phyloP scores from a whole-genome alignment of 495 filamentous ascomycete species.

The Penicillium daleae region DNA sequence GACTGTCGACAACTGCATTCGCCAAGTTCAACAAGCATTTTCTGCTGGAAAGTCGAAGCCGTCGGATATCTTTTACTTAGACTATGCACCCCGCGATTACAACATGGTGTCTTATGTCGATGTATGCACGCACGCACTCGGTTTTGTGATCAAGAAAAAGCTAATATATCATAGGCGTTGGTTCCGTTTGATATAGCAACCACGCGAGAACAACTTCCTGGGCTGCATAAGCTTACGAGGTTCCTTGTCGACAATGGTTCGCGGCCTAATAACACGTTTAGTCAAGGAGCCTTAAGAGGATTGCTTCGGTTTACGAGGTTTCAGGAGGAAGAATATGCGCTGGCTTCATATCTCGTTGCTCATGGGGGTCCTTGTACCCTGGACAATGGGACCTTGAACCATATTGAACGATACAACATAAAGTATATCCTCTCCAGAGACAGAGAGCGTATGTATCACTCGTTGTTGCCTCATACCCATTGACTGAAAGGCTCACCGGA shows the following conservation, averaged over 20 bases:
- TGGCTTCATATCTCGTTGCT: conserved; percentile 8
- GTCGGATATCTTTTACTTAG: conserved; percentile 2
- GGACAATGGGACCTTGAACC: not conserved
- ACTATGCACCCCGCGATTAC: not conserved
- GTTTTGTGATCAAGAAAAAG: not conserved
- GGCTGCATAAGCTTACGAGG: not conserved
- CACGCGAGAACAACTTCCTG: not conserved
- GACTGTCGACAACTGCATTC: not conserved
- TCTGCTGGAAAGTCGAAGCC: not conserved
- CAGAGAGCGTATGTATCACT: not conserved
- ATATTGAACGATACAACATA: conserved; percentile 1
- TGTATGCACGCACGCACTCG: not conserved
- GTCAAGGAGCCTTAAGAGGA: not conserved
- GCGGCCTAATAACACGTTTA: not conserved
- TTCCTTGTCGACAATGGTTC: not conserved
- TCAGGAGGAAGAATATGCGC: not conserved
- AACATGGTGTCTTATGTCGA: not conserved
- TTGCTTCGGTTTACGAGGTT: not conserved
- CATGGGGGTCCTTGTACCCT: conserved; percentile 1
- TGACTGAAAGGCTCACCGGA: not conserved
- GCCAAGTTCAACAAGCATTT: not conserved
- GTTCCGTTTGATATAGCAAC: not conserved
- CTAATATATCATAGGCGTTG: not conserved
- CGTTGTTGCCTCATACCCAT: not conserved
- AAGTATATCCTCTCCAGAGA: not conserved